Base-by-base conservation (phyloP, 2,329 filamentous ascomycete species). In the Akanthomyces muscarius region DNA sequence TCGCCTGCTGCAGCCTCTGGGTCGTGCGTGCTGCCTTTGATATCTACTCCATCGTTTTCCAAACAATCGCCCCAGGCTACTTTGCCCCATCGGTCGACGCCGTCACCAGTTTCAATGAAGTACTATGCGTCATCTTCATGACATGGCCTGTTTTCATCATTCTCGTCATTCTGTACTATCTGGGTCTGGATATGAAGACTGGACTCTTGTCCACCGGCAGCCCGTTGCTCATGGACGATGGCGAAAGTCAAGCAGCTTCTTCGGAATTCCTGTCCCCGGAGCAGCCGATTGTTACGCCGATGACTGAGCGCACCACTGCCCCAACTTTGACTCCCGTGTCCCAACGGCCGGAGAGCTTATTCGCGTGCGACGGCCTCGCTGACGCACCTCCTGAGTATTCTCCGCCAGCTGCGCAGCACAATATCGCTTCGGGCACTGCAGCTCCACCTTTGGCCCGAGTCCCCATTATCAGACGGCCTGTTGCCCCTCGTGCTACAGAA, bases 181-280 rank as follows among this genome's bases (percentile, higher is more conserved):
- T 76, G 3, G 73, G 71, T 0, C 57, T 52, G 3, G 69, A 66
- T 10, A 72, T 68, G 23, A 36, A 54, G 5, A 68, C 68, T 7
- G 72, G 72, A 0, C 44, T 75, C 8, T 74, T 71, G 68, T 70
- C 70, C 0, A 66, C 59, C 4, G 10, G 50, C 23, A 65, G 68
- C 8, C 65, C 68, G 16, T 55, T 66, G 5, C 65, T 66, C 30
- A 64, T 66, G 64, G 18, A 60, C n/a, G 16, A 52, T 25, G 36
- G 56, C 52, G 33, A 63, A 51, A 10, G 62, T 28, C 45, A 65
- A 14, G 23, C 57, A 64, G 25, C 65, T 2, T 47, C 45, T 1
- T 63, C 50, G 8, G 45, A 54, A 42, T 54, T 47, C 41, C 48
- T 41, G 10, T 56, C 63, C 1, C 48, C 63, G 3, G 56, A 63